Base-by-base conservation (phyloP, 148 eudicot genomes). In the Heliosperma pusillum region DNA sequence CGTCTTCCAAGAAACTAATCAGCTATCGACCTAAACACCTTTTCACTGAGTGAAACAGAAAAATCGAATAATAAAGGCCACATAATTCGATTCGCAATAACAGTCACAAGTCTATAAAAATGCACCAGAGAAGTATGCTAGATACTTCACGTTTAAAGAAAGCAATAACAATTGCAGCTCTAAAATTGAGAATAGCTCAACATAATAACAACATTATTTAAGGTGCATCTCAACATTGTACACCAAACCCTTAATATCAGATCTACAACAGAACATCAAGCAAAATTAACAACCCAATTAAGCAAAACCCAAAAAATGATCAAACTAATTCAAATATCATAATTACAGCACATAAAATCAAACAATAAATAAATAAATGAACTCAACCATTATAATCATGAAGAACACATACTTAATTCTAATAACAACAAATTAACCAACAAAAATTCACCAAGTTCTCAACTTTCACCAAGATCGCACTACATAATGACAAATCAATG, bases 401-500 rank as follows among this genome's bases (percentile, higher is more conserved):
- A 75, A 71, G 4, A 21, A 40, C 30, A 72, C 29, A 45, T 70
- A n/a, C 21, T 55, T 78, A 80, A 72, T 75, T 57, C 25, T 2
- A 10, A 59, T 20, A 72, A 55, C 33, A 30, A 52, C 57, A 71
- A 53, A 58, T 58, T 30, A 55, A 27, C 36, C 24, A 73, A 22
- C 20, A 68, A 69, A 79, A 47, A 59, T 74, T 76, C 63, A 81
- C 73, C 74, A 74, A 82, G 74, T 64, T 77, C 47, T 81, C 71
- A 82, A 80, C 47, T 66, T 10, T 25, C 59, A 56, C n/a, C 66
- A 86, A 83, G 87, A 84, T 80, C 82, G 24, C 70, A 77, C 33
- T 80, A 69, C 17, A 52, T 69, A 73, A 26, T 10, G 66, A 45
- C 29, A 29, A 25, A 29, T 69, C 15, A 73, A 56, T 71, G 16